These are phyloP conservation scores for Solanum chiquidenum DNA, from an alignment of 257 asterid genomes.

Conservation along the genomic window DNA sequence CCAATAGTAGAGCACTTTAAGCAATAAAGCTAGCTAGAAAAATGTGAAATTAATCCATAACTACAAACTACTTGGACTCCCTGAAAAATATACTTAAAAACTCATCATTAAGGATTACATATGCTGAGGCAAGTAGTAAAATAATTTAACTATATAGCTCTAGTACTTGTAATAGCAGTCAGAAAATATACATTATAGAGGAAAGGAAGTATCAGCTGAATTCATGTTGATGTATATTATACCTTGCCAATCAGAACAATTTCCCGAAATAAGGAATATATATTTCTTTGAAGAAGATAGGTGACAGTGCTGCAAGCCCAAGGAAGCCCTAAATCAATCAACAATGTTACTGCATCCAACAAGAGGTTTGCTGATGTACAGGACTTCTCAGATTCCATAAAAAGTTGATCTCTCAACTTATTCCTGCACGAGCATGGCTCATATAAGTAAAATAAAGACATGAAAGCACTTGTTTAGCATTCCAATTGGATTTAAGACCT, in stretches of 20 bases:
- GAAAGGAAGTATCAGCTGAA: neutral
- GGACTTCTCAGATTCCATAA: constrained; percentile 35
- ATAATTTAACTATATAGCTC: neutral
- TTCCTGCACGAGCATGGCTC: constrained; percentile 27
- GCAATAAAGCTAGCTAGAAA: neutral
- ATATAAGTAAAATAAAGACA: neutral
- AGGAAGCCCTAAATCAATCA: constrained; percentile 63
- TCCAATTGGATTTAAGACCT: neutral
- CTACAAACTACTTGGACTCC: neutral
- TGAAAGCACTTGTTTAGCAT: neutral
- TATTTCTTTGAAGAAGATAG: constrained; percentile 51
- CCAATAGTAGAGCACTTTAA: neutral
- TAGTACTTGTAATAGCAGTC: neutral
- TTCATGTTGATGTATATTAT: neutral
- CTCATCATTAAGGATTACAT: neutral
- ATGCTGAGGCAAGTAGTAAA: neutral
- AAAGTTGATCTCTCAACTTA: constrained; percentile 47
- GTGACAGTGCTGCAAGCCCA: constrained; percentile 79
- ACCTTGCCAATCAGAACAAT: constrained; percentile 68
- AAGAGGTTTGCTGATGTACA: constrained; percentile 44
- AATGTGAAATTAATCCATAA: neutral
- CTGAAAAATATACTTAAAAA: neutral
- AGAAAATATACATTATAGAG: neutral
- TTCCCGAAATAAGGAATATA: constrained; percentile 65
- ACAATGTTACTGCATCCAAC: constrained; percentile 45